phyloP scores from a whole-genome alignment of 2,329 filamentous ascomycete species.

The Aureobasidium namibiae region DNA sequence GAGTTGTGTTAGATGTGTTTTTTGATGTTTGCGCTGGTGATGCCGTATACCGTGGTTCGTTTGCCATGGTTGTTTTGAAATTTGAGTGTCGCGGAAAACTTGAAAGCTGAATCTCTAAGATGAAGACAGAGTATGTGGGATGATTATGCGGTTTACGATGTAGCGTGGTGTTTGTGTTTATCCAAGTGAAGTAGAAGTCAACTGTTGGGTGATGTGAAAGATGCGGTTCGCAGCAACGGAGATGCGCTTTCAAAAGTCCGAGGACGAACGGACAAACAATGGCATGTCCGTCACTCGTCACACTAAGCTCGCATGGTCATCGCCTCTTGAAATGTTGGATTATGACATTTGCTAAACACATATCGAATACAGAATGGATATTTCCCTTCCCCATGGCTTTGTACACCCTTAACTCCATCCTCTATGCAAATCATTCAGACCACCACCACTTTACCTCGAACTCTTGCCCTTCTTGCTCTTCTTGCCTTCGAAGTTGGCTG shows the following conservation, averaged over 20 bases:
- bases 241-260: neutral
- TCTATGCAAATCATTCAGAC: neutral
- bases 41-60: neutral
- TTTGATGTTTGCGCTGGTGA: neutral
- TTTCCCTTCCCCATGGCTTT: neutral
- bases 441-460: conserved; percentile 8
- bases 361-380: conserved; percentile 1
- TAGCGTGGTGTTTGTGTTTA: neutral
- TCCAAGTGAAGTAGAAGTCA: neutral
- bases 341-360: neutral
- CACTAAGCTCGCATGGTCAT: neutral
- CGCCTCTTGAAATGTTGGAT: neutral
- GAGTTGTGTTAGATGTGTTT: neutral
- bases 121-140: too few relatives aligned
- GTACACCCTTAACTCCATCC: conserved; percentile 4
- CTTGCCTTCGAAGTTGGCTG: conserved; percentile 20
- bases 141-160: neutral
- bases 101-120: accelerated
- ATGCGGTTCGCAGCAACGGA: neutral
- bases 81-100: too few relatives aligned
- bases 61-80: neutral
- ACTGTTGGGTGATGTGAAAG: neutral
- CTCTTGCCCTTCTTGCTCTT: conserved; percentile 27
- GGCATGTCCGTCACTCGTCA: neutral
- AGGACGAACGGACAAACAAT: neutral